Percentiles rank a stretch among this genome's conserved stretches.
Conservation (phyloP, 2,329 filamentous ascomycete genomes). For the Ceratocystiopsis sp. region DNA sequence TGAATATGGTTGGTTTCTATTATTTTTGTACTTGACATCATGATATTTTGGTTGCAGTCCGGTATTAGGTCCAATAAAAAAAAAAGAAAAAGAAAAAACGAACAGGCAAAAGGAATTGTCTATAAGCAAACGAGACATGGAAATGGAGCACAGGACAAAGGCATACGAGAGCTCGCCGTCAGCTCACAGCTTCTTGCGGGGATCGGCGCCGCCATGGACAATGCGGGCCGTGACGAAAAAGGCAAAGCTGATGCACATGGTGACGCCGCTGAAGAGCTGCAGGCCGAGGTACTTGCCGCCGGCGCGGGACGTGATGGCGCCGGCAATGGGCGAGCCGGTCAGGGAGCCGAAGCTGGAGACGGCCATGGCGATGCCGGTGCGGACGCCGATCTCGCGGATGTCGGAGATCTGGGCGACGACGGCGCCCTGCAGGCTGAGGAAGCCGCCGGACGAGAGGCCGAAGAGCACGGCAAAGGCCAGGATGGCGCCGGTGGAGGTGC, state of each 20-base stretch:
- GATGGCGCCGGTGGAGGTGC: constrained; percentile 30
- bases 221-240: constrained; percentile 12
- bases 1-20: no score
- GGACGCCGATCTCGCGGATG: constrained; percentile 39
- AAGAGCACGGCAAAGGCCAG: constrained; percentile 45
- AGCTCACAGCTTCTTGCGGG: constrained; percentile 10
- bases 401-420: constrained; percentile 44
- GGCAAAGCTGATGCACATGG: constrained; percentile 16
- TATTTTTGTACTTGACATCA: no score
- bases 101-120: no score
- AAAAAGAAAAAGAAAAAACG: no score
- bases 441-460: constrained; percentile 48
- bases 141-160: no score
- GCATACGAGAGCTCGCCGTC: no score
- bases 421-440: constrained; percentile 39
- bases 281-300: constrained; percentile 30
- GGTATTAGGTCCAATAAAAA: no score
- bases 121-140: neutral
- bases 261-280: constrained; percentile 38
- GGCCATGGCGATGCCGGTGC: constrained; percentile 39
- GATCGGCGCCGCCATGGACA: constrained; percentile 13
- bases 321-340: constrained; percentile 40
- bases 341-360: constrained; percentile 39
- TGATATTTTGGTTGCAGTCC: no score
- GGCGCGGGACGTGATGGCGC: constrained; percentile 26